Percentiles rank a stretch among this genome's conserved stretches.
These are phyloP conservation scores for Colletotrichum agaves DNA, from an alignment of 2,329 filamentous ascomycete species.

Conservation along the genomic window DNA sequence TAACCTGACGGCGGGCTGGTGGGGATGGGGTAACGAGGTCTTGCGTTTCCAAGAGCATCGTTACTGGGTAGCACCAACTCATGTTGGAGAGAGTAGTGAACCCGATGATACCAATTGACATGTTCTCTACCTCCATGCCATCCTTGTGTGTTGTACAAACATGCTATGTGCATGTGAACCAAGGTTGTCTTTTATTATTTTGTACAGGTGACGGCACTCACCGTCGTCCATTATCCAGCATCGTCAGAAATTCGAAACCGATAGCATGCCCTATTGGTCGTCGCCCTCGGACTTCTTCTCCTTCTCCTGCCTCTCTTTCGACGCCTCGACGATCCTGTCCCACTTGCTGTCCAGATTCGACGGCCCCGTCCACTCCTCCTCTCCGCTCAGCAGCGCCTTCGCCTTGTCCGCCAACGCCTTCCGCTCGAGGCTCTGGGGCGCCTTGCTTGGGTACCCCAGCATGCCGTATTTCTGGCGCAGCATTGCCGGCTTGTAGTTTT, in stretches of 20 bases:
- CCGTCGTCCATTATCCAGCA: constrained; percentile 10
- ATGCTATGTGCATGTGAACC: constrained; percentile 30
- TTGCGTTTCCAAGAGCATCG: constrained; percentile 73
- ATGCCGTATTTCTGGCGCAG: constrained; percentile 44
- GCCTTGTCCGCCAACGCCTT: constrained; percentile 62
- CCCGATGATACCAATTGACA: constrained; percentile 30
- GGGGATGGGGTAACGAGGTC: constrained; percentile 81
- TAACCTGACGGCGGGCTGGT: constrained; percentile 80
- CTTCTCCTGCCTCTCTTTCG: constrained; percentile 39
- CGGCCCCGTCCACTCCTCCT: constrained; percentile 59
- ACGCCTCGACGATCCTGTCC: constrained; percentile 44
- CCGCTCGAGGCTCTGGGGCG: constrained; percentile 53
- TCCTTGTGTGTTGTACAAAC: constrained; percentile 40
- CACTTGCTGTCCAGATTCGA: constrained; percentile 41
- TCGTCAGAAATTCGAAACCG: neutral
- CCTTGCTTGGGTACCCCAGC: constrained; percentile 51
- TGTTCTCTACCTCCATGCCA: constrained; percentile 34
- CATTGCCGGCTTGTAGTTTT: constrained; percentile 41
- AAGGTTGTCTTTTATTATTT: constrained; percentile 16
- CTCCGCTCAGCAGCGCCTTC: constrained; percentile 68
- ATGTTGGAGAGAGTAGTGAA: neutral
- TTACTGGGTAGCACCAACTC: constrained; percentile 53
- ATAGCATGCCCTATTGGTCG: neutral
- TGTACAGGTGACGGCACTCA: constrained; percentile 19
- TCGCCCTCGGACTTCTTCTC: constrained; percentile 24